These are phyloP conservation scores for Begonia peltatifolia DNA, from an alignment of 306 rosid species.

Conservation along the genomic window DNA sequence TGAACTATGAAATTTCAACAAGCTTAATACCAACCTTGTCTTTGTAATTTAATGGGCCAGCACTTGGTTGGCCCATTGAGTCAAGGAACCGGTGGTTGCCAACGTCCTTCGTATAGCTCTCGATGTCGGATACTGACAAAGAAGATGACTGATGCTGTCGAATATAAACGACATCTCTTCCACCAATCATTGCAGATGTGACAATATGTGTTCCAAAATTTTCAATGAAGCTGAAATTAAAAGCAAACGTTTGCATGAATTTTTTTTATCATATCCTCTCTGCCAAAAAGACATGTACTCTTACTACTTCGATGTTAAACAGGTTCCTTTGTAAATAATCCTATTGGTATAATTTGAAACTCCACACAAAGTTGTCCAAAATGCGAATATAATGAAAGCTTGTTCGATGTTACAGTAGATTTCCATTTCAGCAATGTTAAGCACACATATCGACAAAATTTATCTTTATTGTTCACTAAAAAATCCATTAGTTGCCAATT, in stretches of 20 bases:
- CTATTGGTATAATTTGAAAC: too few species aligned
- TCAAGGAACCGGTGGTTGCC: conserved; percentile 71
- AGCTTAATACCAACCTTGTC: conserved; percentile 61
- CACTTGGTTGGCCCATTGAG: conserved; percentile 26
- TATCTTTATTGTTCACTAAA: too few species aligned
- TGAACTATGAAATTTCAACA: not conserved
- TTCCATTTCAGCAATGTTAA: too few species aligned
- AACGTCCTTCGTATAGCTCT: conserved; percentile 66
- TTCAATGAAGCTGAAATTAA: conserved; percentile 78
- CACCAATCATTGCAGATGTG: conserved; percentile 90
- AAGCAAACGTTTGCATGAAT: conserved; percentile 9
- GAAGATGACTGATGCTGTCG: conserved; percentile 90
- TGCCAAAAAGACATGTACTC: too few species aligned
- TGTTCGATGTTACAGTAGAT: too few species aligned
- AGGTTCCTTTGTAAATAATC: too few species aligned
- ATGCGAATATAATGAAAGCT: too few species aligned
- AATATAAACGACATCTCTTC: conserved; percentile 82
- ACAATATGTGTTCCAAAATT: conserved; percentile 90
- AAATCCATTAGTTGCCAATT: too few species aligned
- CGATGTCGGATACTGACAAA: conserved; percentile 58
- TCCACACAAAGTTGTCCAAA: too few species aligned
- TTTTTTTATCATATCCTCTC: not conserved
- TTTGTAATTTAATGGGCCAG: conserved; percentile 77
- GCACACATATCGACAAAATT: too few species aligned
- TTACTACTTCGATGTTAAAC: too few species aligned